Evolutionary conservation across 2,329 filamentous ascomycete species (phyloP).

Genomic region (Calonectria montana): DNA sequence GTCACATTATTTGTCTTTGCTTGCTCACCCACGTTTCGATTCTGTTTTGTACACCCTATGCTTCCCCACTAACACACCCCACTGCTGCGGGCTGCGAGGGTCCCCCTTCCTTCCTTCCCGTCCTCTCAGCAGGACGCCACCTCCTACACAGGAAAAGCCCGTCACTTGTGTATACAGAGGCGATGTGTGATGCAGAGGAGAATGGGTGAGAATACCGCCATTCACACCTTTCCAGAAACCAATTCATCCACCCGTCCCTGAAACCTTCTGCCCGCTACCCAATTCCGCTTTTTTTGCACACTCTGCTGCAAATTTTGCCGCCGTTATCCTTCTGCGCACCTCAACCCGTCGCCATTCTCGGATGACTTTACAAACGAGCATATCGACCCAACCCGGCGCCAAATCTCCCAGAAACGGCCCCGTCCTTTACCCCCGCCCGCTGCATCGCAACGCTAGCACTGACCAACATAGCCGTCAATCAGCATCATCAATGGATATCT

Average conservation of each 20-base stretch:
- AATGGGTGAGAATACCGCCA: not conserved
- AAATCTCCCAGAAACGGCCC: conserved; percentile 1
- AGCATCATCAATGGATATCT: conserved; percentile 43
- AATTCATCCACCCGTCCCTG: conserved; percentile 33
- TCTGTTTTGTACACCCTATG: not conserved
- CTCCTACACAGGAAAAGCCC: conserved; percentile 11
- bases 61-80: not conserved
- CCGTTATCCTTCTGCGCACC: not conserved
- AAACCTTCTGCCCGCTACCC: conserved; percentile 10
- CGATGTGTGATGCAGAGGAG: not conserved
- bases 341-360: conserved; percentile 17
- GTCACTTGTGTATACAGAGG: not conserved
- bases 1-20: conserved; percentile 20
- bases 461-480: conserved; percentile 20
- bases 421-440: not conserved
- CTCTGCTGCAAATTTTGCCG: not conserved
- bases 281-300: conserved; percentile 2
- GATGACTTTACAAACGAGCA: conserved; percentile 5
- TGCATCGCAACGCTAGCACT: conserved; percentile 19
- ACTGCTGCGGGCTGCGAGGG: not conserved
- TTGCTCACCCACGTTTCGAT: conserved; percentile 23
- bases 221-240: not conserved
- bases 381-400: conserved; percentile 2
- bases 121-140: conserved; percentile 21
- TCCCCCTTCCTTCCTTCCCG: conserved; percentile 11